A percentile compares a stretch with the other conserved stretches of the same genome.
These are phyloP conservation scores for Astrothelium macrocarpum DNA, from an alignment of 495 filamentous ascomycete genomes.

Conservation along the genomic window DNA sequence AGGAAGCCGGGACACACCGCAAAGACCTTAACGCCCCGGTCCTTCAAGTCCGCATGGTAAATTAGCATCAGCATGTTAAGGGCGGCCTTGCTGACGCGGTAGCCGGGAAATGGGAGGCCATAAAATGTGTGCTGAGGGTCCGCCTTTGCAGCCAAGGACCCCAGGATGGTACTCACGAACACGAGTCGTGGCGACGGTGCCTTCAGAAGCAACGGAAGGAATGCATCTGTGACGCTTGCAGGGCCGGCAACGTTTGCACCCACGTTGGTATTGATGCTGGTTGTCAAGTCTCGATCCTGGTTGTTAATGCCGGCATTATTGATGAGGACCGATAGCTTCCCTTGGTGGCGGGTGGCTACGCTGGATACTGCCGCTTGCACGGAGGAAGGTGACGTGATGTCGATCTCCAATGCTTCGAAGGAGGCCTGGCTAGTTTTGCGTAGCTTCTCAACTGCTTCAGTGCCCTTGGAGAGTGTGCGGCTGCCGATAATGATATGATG, in stretches of 20 bases:
- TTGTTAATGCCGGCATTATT: conserved; percentile 11
- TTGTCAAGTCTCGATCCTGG: conserved; percentile 5
- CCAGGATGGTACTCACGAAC: conserved; percentile 11
- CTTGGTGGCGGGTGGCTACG: background rate
- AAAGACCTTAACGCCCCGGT: background rate
- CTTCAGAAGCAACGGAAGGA: conserved; percentile 12
- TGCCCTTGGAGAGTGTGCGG: conserved; percentile 12
- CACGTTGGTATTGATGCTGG: conserved; percentile 4
- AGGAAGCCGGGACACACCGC: background rate
- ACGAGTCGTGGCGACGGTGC: conserved; percentile 10
- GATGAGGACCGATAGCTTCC: background rate
- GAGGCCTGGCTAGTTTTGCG: background rate
- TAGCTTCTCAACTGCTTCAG: conserved; percentile 7
- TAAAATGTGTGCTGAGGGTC: background rate
- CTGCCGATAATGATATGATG: conserved; percentile 5
- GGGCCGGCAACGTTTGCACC: conserved; percentile 10
- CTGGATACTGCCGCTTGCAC: conserved; percentile 7
- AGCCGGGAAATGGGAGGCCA: conserved; percentile 1
- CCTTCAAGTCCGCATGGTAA: background rate
- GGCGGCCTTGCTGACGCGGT: conserved; percentile 11
- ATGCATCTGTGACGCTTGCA: conserved; percentile 8
- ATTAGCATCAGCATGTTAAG: conserved; percentile 16
- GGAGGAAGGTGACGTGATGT: conserved; percentile 11
- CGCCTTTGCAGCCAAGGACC: background rate
- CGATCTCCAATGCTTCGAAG: conserved; percentile 11